phyloP scores from a whole-genome alignment of 768 basidiomycete species.

The Auriscalpium orientale region DNA sequence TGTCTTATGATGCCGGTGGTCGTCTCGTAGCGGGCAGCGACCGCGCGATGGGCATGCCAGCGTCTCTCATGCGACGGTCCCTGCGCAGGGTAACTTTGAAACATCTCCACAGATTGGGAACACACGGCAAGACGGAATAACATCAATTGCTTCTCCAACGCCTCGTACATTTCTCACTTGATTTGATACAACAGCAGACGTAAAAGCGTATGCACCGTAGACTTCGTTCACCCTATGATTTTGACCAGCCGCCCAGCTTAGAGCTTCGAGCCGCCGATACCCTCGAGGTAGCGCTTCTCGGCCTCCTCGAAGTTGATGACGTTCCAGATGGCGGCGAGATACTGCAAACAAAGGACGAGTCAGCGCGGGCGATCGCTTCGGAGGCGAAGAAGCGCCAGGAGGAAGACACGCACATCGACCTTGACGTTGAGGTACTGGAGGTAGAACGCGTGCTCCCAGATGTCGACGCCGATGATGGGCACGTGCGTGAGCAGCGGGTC shows the following conservation, averaged over 20 bases:
- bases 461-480: slow-evolving; percentile 87
- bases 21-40: too few species aligned
- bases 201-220: too few species aligned
- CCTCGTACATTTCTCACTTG: too few species aligned
- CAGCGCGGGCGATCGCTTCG: neutral
- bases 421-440: slow-evolving; percentile 96
- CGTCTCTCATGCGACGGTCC: too few species aligned
- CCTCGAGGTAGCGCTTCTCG: slow-evolving; percentile 54
- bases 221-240: too few species aligned
- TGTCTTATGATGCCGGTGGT: too few species aligned
- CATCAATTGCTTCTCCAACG: too few species aligned
- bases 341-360: slow-evolving; percentile 30
- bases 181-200: too few species aligned
- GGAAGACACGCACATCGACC: slow-evolving; percentile 59
- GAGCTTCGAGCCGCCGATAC: slow-evolving; percentile 27
- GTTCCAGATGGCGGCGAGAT: slow-evolving; percentile 71
- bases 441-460: slow-evolving; percentile 97
- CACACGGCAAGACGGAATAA: too few species aligned
- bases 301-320: slow-evolving; percentile 71
- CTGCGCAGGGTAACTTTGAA: too few species aligned
- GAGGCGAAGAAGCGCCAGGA: neutral
- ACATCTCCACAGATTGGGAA: too few species aligned
- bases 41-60: too few species aligned
- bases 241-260: slow-evolving; percentile 15
- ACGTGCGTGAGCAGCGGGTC: slow-evolving; percentile 74